Conservation (phyloP, 306 rosid genomes). For the Clitoria ternatea region DNA sequence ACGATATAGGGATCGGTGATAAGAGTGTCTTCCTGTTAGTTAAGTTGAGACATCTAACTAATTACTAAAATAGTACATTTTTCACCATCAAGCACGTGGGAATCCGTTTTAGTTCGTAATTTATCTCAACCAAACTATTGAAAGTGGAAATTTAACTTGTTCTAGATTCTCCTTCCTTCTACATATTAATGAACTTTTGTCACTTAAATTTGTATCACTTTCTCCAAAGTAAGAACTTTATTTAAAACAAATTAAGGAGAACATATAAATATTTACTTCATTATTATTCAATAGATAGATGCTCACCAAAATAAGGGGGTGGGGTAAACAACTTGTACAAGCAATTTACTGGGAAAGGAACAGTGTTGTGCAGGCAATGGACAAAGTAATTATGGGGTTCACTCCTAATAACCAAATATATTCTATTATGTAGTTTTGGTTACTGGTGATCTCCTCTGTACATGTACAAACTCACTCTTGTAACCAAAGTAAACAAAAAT, state of each 20-base stretch:
- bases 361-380: neutral
- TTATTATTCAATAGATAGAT: neutral
- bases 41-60: too few species aligned
- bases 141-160: too few species aligned
- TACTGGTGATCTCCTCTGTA: slow-evolving; percentile 54
- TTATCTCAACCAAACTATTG: too few species aligned
- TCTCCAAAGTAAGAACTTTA: neutral
- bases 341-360: too few species aligned
- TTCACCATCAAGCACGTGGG: too few species aligned
- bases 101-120: too few species aligned
- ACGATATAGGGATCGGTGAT: too few species aligned
- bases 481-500: slow-evolving; percentile 41
- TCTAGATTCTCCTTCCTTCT: neutral
- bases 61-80: too few species aligned
- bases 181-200: neutral
- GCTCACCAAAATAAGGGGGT: neutral
- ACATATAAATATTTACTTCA: slow-evolving; percentile 18
- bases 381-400: slow-evolving; percentile 4
- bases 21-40: too few species aligned
- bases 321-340: too few species aligned
- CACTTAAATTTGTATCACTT: neutral
- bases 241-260: neutral
- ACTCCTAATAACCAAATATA: slow-evolving; percentile 4
- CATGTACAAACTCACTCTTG: slow-evolving; percentile 72
- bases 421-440: slow-evolving; percentile 35